Evolutionary conservation across 257 asterid species (phyloP), one percentile per base, ranked within the genome.

Genomic region (Solanum dulcamara): DNA sequence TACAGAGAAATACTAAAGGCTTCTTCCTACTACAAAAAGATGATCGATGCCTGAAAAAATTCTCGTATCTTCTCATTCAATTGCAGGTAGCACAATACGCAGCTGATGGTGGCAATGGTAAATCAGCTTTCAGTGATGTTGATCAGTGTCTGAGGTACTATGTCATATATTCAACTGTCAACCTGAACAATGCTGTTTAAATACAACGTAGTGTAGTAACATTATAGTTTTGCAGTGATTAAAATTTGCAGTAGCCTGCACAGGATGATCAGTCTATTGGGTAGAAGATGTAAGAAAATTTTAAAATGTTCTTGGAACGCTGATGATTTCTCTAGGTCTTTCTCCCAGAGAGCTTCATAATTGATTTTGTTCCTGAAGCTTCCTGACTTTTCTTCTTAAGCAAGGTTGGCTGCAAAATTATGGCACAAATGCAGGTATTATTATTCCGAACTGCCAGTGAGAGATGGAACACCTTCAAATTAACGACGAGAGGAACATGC

Each of bases 51-150:
- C 22, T 28, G 83, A 46, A 77, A 44, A 48, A 46, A 48, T 33
- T 46, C 40, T 28, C 42, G 15, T 46, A 28, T 48, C 17, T 77
- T 85, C 50, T 64, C 62, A n/a, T 72, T 48, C 32, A 55, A 84
- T 86, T 85, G 85, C 90, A 96, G 99, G 98, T 96, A 62, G 98
- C 98, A 84, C 93, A 95, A 85, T 96, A 96, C 89, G 99, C 99
- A 84, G 89, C 95, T 88, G 99, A 96, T 70, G 94, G 88, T 83
- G 95, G 95, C 80, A 91, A 96, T 66, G 97, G 96, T 74, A 88
- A 90, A 88, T 89, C 89, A 85, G 99, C 99, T 67, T 90, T 85
- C 88, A 57, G 67, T 80, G 89, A 91, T 83, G 98, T 96, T 87
- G 98, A 96, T 89, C 92, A 92, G 85, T 96, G 99, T 87, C 89